Evolutionary conservation across 371 early-diverging fungal species (phyloP).

Genomic region (Circinella minor): DNA sequence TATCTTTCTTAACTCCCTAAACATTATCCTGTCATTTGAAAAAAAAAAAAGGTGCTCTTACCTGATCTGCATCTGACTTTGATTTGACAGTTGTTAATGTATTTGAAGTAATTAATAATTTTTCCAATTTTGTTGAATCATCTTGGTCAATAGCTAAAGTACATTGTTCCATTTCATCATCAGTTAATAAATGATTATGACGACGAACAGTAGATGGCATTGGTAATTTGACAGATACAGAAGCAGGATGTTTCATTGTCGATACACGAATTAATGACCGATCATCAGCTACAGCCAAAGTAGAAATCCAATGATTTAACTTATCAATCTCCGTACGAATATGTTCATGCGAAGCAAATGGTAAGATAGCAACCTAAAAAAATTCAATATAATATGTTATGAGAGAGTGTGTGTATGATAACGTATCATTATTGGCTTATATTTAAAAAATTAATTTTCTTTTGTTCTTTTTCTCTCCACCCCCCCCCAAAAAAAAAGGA

Average conservation of each 20-base stretch:
- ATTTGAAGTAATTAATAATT: neutral
- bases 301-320: conserved; percentile 34
- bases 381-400: neutral
- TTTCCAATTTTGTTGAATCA: conserved; percentile 6
- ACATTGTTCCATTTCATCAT: conserved; percentile 9
- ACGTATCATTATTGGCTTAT: no score
- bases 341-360: conserved; percentile 37
- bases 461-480: conserved; percentile 3
- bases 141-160: conserved; percentile 21
- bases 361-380: conserved; percentile 35
- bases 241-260: conserved; percentile 16
- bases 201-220: conserved; percentile 8
- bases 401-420: no score
- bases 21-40: neutral
- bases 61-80: conserved; percentile 17
- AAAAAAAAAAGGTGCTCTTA: neutral
- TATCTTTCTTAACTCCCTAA: no score
- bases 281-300: conserved; percentile 16
- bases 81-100: conserved; percentile 3
- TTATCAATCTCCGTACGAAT: conserved; percentile 36
- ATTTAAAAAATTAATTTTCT: no score
- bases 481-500: neutral
- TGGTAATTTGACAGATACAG: conserved; percentile 18
- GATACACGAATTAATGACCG: conserved; percentile 16
- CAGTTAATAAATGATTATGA: conserved; percentile 2